Evolutionary conservation across 2,329 filamentous ascomycete genomes (phyloP).

Genomic region (Aspergillus sp.): DNA sequence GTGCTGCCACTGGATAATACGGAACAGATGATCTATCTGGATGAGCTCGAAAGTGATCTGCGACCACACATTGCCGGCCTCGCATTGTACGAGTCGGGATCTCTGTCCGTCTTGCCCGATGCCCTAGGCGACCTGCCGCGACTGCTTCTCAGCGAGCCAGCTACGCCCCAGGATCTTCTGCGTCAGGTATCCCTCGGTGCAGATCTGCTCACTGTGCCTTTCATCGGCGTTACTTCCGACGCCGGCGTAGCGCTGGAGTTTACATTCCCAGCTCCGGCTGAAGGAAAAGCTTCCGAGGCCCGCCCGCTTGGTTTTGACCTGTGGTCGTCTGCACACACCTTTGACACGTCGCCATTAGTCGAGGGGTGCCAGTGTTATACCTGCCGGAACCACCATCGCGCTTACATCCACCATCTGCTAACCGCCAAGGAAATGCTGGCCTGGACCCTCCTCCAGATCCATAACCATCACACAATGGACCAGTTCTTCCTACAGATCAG

Average conservation of each 20-base stretch:
- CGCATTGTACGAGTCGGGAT: slow-evolving; percentile 72
- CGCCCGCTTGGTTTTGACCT: slow-evolving; percentile 72
- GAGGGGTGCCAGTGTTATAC: slow-evolving; percentile 74
- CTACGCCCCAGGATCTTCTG: slow-evolving; percentile 74
- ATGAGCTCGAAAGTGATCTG: slow-evolving; percentile 66
- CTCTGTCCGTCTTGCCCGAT: slow-evolving; percentile 66
- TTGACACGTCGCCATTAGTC: slow-evolving; percentile 62
- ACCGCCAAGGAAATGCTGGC: slow-evolving; percentile 93
- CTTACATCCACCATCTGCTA: slow-evolving; percentile 84
- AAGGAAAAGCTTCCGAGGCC: slow-evolving; percentile 18
- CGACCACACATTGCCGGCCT: slow-evolving; percentile 62
- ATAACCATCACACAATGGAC: slow-evolving; percentile 76
- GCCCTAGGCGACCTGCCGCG: slow-evolving; percentile 65
- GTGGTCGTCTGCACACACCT: slow-evolving; percentile 64
- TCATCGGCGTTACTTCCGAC: slow-evolving; percentile 73
- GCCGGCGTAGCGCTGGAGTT: slow-evolving; percentile 83
- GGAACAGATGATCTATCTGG: slow-evolving; percentile 77
- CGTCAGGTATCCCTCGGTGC: slow-evolving; percentile 73
- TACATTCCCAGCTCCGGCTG: slow-evolving; percentile 59
- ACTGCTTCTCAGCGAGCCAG: slow-evolving; percentile 69
- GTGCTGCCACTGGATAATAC: slow-evolving; percentile 73
- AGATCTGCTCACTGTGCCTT: slow-evolving; percentile 76
- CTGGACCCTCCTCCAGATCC: slow-evolving; percentile 88
- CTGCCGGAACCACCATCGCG: slow-evolving; percentile 79
- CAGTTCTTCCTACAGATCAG: slow-evolving; percentile 74